phyloP scores from a whole-genome alignment of 2,329 filamentous ascomycete species.

The Purpureocillium lavendulum region DNA sequence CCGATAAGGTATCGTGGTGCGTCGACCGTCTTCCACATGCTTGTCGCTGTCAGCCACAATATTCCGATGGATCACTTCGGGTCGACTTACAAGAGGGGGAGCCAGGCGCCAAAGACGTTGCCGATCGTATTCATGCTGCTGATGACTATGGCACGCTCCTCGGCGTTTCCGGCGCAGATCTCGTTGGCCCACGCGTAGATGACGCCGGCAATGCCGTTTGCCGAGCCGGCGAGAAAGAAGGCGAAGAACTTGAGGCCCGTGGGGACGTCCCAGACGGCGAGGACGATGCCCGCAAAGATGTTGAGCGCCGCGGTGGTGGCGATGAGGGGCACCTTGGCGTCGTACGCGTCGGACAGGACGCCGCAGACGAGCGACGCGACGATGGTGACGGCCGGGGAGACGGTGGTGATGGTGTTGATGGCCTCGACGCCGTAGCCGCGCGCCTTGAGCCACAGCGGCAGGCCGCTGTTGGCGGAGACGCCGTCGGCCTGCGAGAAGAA shows the following conservation, averaged over 20 bases:
- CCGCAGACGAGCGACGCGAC: slow-evolving; percentile 44
- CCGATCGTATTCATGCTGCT: slow-evolving; percentile 33
- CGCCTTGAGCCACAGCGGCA: slow-evolving; percentile 22
- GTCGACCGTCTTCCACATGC: slow-evolving; percentile 22
- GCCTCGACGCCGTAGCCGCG: slow-evolving; percentile 24
- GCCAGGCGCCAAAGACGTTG: slow-evolving; percentile 34
- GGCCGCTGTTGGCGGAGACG: slow-evolving; percentile 23
- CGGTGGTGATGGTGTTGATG: slow-evolving; percentile 43
- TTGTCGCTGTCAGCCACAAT: background rate
- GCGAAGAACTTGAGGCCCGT: slow-evolving; percentile 24
- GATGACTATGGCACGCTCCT: slow-evolving; percentile 38
- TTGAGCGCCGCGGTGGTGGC: slow-evolving; percentile 11
- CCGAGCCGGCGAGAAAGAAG: slow-evolving; percentile 23
- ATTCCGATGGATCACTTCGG: too few relatives aligned
- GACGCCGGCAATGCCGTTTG: slow-evolving; percentile 16
- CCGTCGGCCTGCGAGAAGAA: slow-evolving; percentile 23
- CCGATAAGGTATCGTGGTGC: slow-evolving; percentile 29
- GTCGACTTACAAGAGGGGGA: slow-evolving; percentile 23
- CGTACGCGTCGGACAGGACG: slow-evolving; percentile 45
- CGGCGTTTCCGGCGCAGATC: slow-evolving; percentile 33
- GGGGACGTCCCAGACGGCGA: slow-evolving; percentile 26
- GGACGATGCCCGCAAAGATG: slow-evolving; percentile 16
- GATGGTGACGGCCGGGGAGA: slow-evolving; percentile 25
- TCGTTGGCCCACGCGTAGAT: slow-evolving; percentile 39
- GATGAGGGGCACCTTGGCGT: slow-evolving; percentile 25